Conservation (phyloP, 2,329 filamentous ascomycete species). For the Hymenoscyphus linearis region DNA sequence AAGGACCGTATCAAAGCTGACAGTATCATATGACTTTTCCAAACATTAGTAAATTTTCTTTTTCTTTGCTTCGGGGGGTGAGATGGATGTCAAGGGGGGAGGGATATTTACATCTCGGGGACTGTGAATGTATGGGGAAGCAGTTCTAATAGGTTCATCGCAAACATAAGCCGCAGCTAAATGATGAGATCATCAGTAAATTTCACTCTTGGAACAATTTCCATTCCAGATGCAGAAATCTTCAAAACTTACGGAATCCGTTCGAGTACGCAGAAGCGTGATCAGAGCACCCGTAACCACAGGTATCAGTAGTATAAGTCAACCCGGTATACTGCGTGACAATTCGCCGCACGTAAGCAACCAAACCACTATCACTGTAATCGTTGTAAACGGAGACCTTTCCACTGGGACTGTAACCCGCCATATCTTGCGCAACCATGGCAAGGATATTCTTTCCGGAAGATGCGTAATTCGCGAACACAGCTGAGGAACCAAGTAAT, state of each 20-base stretch:
- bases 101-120: constrained; percentile 5
- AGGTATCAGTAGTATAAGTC: background rate
- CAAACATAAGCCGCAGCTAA: constrained; percentile 9
- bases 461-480: constrained; percentile 75
- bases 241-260: constrained; percentile 4
- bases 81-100: background rate
- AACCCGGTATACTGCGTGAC: constrained; percentile 6
- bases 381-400: constrained; percentile 6
- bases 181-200: background rate
- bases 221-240: background rate
- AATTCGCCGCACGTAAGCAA: constrained; percentile 1
- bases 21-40: constrained; percentile 1
- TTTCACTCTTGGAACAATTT: background rate
- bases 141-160: constrained; percentile 5
- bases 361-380: constrained; percentile 4
- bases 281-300: constrained; percentile 10
- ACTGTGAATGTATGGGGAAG: constrained; percentile 7
- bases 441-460: constrained; percentile 71
- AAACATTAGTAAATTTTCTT: background rate
- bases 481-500: constrained; percentile 76
- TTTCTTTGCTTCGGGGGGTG: too few species aligned
- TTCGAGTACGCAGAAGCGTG: constrained; percentile 4
- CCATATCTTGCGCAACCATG: constrained; percentile 98
- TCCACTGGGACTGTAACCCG: constrained; percentile 42
- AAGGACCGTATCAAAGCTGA: constrained; percentile 1